phyloP scores from a whole-genome alignment of 2,329 filamentous ascomycete species.

The Diaporthe sp. region DNA sequence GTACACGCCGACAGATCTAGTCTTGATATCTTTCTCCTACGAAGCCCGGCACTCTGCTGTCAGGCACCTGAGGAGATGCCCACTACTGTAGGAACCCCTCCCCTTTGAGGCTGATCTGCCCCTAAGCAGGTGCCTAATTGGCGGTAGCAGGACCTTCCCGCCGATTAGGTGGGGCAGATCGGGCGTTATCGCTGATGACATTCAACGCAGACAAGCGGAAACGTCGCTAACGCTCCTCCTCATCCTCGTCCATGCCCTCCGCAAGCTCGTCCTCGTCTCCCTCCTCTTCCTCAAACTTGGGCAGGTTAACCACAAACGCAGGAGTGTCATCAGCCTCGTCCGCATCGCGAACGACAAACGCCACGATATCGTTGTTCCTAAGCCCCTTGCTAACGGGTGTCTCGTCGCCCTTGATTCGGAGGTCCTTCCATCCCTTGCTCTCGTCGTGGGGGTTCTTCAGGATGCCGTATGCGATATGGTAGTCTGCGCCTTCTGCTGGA shows the following conservation, averaged over 20 bases:
- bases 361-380: constrained; percentile 62
- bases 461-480: constrained; percentile 61
- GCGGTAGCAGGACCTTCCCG: background rate
- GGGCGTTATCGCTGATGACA: background rate
- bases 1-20: too few species aligned
- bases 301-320: constrained; percentile 62
- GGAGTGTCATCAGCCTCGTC: constrained; percentile 55
- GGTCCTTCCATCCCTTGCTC: constrained; percentile 62
- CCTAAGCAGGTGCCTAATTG: background rate
- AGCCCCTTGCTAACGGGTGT: constrained; percentile 59
- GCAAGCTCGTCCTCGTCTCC: constrained; percentile 49
- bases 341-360: constrained; percentile 60
- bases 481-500: constrained; percentile 56
- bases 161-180: background rate
- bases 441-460: constrained; percentile 61
- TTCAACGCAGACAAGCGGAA: too few species aligned
- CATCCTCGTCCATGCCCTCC: constrained; percentile 29
- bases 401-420: constrained; percentile 55
- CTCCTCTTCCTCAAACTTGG: constrained; percentile 57
- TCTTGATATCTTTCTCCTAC: background rate
- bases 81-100: background rate
- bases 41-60: background rate
- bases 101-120: background rate
- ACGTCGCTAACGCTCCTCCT: constrained; percentile 10
- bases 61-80: background rate